Percentiles rank a stretch among this genome's conserved stretches.
phyloP scores from a whole-genome alignment of 805 yeast species.

The Helenozyma baotianmanensis region DNA sequence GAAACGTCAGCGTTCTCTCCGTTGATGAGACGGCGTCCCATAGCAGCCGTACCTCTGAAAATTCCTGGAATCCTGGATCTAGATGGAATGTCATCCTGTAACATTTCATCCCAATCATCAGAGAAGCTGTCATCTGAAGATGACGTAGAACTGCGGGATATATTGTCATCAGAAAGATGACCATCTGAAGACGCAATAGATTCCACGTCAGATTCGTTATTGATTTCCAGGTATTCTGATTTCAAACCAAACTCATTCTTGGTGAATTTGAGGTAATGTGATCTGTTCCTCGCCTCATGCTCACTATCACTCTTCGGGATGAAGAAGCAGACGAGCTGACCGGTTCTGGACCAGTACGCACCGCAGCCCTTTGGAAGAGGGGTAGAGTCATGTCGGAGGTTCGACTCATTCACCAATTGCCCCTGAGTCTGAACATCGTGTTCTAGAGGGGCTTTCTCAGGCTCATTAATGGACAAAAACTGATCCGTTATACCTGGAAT shows the following conservation, averaged over 20 bases:
- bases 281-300: too few relatives aligned
- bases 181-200: too few relatives aligned
- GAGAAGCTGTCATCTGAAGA: slow-evolving; percentile 56
- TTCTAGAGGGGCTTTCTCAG: too few relatives aligned
- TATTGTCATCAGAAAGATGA: slow-evolving; percentile 9
- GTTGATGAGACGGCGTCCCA: slow-evolving; percentile 29
- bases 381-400: slow-evolving; percentile 53
- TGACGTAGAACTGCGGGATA: slow-evolving; percentile 8
- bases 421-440: too few relatives aligned
- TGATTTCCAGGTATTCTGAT: slow-evolving; percentile 14
- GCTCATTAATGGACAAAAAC: neutral
- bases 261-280: slow-evolving; percentile 33
- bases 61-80: slow-evolving; percentile 52
- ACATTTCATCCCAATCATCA: slow-evolving; percentile 65
- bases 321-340: slow-evolving; percentile 79
- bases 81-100: slow-evolving; percentile 51
- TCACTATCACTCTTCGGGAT: slow-evolving; percentile 46
- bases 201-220: too few relatives aligned
- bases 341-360: slow-evolving; percentile 78
- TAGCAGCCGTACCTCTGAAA: slow-evolving; percentile 37
- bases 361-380: slow-evolving; percentile 95
- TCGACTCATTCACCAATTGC: neutral
- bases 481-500: slow-evolving; percentile 39
- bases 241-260: slow-evolving; percentile 48
- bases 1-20: slow-evolving; percentile 23